phyloP scores from a whole-genome alignment of 768 basidiomycete genomes.

The Amanita thiersii region DNA sequence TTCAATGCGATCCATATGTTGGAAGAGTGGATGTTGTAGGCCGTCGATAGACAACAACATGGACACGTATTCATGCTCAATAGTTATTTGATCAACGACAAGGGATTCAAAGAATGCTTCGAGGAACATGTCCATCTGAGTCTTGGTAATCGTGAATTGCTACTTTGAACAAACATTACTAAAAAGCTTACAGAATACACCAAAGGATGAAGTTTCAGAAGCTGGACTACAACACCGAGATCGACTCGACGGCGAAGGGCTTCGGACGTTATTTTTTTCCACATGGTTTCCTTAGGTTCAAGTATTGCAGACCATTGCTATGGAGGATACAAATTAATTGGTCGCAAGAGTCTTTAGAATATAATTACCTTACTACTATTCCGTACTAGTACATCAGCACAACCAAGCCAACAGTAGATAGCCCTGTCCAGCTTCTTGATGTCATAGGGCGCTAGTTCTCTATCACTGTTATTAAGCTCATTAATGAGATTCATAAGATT shows the following conservation, averaged over 20 bases:
- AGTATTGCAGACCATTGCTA: slow-evolving; percentile 61
- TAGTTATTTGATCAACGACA: slow-evolving; percentile 34
- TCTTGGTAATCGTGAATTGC: slow-evolving; percentile 29
- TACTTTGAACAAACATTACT: neutral
- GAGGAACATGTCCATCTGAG: slow-evolving; percentile 29
- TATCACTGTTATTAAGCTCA: slow-evolving; percentile 1
- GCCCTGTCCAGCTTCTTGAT: slow-evolving; percentile 37
- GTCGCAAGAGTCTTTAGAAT: neutral
- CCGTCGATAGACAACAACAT: slow-evolving; percentile 52
- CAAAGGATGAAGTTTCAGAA: slow-evolving; percentile 51
- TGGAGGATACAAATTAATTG: slow-evolving; percentile 1
- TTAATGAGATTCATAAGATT: slow-evolving; percentile 2
- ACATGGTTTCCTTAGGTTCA: slow-evolving; percentile 41
- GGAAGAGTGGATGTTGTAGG: slow-evolving; percentile 43
- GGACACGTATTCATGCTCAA: slow-evolving; percentile 53
- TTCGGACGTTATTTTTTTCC: slow-evolving; percentile 45
- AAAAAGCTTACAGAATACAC: slow-evolving; percentile 44
- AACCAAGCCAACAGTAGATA: slow-evolving; percentile 71
- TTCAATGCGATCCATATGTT: slow-evolving; percentile 18
- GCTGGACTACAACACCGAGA: slow-evolving; percentile 49
- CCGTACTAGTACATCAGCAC: slow-evolving; percentile 49
- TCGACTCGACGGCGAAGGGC: slow-evolving; percentile 50
- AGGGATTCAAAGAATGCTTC: slow-evolving; percentile 45
- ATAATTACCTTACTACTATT: slow-evolving; percentile 18
- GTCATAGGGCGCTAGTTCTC: neutral